Conservation (phyloP, 768 basidiomycete genomes). For the Pleurotus tuber-regium region DNA sequence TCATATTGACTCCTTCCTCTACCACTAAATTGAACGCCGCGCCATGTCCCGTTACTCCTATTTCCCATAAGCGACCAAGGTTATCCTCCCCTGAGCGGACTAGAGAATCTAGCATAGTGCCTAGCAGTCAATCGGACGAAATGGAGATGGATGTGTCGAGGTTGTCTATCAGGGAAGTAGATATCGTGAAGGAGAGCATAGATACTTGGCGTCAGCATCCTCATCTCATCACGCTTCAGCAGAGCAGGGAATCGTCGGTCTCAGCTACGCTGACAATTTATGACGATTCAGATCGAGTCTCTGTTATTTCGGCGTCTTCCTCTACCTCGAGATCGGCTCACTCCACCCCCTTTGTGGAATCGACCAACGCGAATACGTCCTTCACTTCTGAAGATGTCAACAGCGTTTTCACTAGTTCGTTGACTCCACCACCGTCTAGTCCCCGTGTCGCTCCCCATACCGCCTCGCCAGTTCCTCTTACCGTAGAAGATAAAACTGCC, state of each 20-base stretch:
- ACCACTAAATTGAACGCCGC: slow-evolving; percentile 4
- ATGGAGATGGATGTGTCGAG: slow-evolving; percentile 42
- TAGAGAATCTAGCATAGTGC: slow-evolving; percentile 33
- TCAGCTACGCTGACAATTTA: slow-evolving; percentile 16
- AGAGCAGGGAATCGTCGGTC: slow-evolving; percentile 2
- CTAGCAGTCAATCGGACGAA: slow-evolving; percentile 70
- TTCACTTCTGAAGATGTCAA: not conserved
- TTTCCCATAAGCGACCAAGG: slow-evolving; percentile 35
- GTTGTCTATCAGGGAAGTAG: slow-evolving; percentile 21
- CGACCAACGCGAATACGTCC: not conserved
- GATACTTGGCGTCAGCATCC: slow-evolving; percentile 39
- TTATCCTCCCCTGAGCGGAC: slow-evolving; percentile 30
- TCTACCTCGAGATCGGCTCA: slow-evolving; percentile 4
- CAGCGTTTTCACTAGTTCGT: not conserved
- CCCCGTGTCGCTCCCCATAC: not conserved
- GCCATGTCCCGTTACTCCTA: slow-evolving; percentile 8
- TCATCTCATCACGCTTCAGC: not conserved
- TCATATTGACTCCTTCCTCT: not conserved
- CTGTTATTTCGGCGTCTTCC: slow-evolving; percentile 19
- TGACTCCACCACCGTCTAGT: slow-evolving; percentile 3
- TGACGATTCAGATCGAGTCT: slow-evolving; percentile 18
- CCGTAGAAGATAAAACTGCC: slow-evolving; percentile 45
- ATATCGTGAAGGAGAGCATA: slow-evolving; percentile 33
- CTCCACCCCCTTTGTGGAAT: not conserved
- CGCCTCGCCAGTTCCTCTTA: slow-evolving; percentile 29